Conservation (phyloP, 2,329 filamentous ascomycete genomes). For the Penicillium carneum region DNA sequence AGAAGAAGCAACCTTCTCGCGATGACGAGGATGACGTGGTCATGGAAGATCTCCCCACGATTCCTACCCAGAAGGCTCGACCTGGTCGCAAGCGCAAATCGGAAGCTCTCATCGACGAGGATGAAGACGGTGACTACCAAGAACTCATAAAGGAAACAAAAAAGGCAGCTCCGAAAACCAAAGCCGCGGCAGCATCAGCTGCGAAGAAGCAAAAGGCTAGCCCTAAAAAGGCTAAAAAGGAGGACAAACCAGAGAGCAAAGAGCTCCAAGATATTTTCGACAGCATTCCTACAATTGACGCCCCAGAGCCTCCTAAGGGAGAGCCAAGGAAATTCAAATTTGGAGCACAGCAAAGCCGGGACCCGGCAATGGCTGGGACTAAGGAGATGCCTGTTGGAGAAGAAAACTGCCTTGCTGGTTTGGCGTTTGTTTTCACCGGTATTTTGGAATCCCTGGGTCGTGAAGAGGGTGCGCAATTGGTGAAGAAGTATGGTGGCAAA, state of each 20-base stretch:
- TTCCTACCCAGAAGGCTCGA: constrained; percentile 54
- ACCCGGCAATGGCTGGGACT: constrained; percentile 68
- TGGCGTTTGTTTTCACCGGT: constrained; percentile 95
- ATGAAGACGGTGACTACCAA: constrained; percentile 62
- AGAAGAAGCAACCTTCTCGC: constrained; percentile 43
- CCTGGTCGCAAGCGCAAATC: constrained; percentile 64
- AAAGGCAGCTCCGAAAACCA: constrained; percentile 56
- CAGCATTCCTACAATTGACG: constrained; percentile 79
- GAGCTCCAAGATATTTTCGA: constrained; percentile 84
- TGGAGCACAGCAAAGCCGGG: constrained; percentile 67
- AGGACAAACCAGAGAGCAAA: constrained; percentile 69
- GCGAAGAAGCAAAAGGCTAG: constrained; percentile 62
- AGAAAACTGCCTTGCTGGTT: constrained; percentile 86
- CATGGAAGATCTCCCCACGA: constrained; percentile 59
- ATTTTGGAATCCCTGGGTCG: constrained; percentile 79
- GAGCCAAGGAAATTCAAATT: constrained; percentile 80
- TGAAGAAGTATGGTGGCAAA: constrained; percentile 94
- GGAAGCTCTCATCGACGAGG: constrained; percentile 60
- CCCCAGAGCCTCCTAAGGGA: constrained; percentile 81
- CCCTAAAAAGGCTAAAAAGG: constrained; percentile 65
- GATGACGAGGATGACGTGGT: constrained; percentile 57
- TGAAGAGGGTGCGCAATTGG: constrained; percentile 82
- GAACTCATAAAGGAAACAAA: constrained; percentile 59
- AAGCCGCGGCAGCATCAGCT: constrained; percentile 43
- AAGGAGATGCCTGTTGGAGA: constrained; percentile 80